Percentiles rank a stretch among this genome's conserved stretches.
These are phyloP conservation scores for Monosporascus sp. DNA, from an alignment of 2,329 filamentous ascomycete genomes.

Conservation along the genomic window DNA sequence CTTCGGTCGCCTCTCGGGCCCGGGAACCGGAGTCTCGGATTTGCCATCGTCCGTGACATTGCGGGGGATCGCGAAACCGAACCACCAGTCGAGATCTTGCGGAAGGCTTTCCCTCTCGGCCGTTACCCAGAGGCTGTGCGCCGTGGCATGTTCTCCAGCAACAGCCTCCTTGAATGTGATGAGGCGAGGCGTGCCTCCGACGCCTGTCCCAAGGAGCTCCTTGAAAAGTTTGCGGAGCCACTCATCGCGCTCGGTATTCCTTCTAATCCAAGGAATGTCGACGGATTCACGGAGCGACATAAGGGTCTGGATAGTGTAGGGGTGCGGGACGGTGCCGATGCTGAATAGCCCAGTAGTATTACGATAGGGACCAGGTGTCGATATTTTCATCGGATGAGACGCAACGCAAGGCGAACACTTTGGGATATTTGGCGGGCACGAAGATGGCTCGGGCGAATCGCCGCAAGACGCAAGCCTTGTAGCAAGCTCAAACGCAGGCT, in stretches of 20 bases:
- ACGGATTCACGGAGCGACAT: constrained; percentile 56
- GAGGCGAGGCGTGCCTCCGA: constrained; percentile 61
- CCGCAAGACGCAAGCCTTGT: constrained; percentile 72
- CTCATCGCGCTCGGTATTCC: constrained; percentile 65
- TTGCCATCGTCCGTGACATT: constrained; percentile 47
- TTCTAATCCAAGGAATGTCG: constrained; percentile 61
- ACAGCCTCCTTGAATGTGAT: constrained; percentile 77
- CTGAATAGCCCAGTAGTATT: constrained; percentile 73
- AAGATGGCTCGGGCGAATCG: constrained; percentile 63
- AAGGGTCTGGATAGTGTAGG: constrained; percentile 74
- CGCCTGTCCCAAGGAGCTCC: constrained; percentile 58
- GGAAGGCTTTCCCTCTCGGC: constrained; percentile 57
- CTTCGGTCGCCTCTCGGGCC: constrained; percentile 51
- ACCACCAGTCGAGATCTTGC: constrained; percentile 78
- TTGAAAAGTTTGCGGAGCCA: constrained; percentile 74
- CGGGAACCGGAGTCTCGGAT: constrained; percentile 52
- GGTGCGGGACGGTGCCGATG: constrained; percentile 85
- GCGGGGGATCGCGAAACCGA: constrained; percentile 76
- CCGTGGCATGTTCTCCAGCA: constrained; percentile 59
- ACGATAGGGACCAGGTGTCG: constrained; percentile 61
- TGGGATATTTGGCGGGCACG: constrained; percentile 77
- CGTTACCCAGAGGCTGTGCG: constrained; percentile 74
- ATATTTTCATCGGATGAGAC: constrained; percentile 59
- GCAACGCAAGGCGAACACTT: constrained; percentile 71
- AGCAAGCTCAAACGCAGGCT: constrained; percentile 67